Evolutionary conservation across 2,329 filamentous ascomycete genomes (phyloP), one percentile per base, ranked within the genome.

Genomic region (Fusarium subglutinans): DNA sequence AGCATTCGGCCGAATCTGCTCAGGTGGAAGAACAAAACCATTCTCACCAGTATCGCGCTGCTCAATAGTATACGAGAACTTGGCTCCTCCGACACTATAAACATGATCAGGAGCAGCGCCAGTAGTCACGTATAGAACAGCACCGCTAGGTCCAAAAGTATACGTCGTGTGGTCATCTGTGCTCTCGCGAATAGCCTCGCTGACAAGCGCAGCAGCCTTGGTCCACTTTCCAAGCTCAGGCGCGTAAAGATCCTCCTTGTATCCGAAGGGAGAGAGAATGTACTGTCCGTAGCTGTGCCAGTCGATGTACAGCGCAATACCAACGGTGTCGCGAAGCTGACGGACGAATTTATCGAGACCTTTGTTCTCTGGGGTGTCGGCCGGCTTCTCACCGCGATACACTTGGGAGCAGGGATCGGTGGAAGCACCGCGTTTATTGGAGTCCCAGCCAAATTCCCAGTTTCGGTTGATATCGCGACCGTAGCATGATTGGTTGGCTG

Each of bases 401-500:
- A 81, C 83, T 75, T 88, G 80, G 5, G 78, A 80, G 79, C 87
- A 88, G 26, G 87, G 86, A 74, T 87, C 81, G 4, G 84, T 86
- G 1, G 84, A 87, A 7, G 85, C 83, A 40, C 87, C 86, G 22
- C 79, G 82, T 8, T 81, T 79, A 22, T 81, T 81, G 3, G 84
- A 76, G 57, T 82, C 82, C 87, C 87, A 89, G 61, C 80, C 81
- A 64, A 83, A 86, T 41, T 84, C 83, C 87, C 87, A 89, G 79
- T 88, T 88, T 58, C 87, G 84, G 79, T 89, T 89, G 72, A 87
- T 84, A 70, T 89, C 87, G 12, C 82, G 82, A n/a, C 87, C 88
- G 51, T 84, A 68, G 75, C 87, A 89, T 50, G 77, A 77, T n/a
- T 76, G 68, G 13, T 74, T 69, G 11, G 72, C 11, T 28, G 71